phyloP scores from a whole-genome alignment of 805 yeast species.

The Blastobotrys attinorum region DNA sequence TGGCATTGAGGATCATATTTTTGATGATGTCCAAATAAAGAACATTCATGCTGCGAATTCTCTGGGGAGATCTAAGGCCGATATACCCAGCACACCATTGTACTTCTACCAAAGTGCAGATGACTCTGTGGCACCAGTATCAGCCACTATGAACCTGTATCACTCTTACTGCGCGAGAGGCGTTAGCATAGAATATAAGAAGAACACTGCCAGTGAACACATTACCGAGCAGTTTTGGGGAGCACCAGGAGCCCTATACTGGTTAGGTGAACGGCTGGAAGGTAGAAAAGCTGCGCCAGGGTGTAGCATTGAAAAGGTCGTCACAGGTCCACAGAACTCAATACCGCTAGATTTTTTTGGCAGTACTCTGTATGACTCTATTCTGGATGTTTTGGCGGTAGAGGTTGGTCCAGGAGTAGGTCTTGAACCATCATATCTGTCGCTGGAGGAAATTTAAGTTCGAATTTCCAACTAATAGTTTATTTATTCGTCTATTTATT shows the following conservation, averaged over 20 bases:
- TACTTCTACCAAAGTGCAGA: conserved; percentile 22
- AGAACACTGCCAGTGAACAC: not conserved
- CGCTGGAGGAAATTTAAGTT: too few species aligned
- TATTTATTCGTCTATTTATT: too few species aligned
- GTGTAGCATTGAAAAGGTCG: too few species aligned
- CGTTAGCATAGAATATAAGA: conserved; percentile 1
- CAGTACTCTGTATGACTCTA: too few species aligned
- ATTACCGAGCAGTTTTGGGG: not conserved
- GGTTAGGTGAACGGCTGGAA: conserved; percentile 3
- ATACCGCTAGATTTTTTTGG: too few species aligned
- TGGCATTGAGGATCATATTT: conserved; percentile 12
- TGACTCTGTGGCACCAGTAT: conserved; percentile 18
- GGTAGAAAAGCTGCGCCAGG: too few species aligned
- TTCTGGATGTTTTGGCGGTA: too few species aligned
- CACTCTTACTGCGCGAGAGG: conserved; percentile 2
- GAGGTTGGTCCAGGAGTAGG: too few species aligned
- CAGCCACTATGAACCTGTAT: not conserved
- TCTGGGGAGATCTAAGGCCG: conserved; percentile 20
- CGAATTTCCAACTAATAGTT: too few species aligned
- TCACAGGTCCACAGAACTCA: too few species aligned
- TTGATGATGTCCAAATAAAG: conserved; percentile 9
- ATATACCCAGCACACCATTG: conserved; percentile 15
- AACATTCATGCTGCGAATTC: conserved; percentile 15
- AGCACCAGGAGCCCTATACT: not conserved
- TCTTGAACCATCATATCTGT: too few species aligned